Evolutionary conservation across 257 asterid genomes (phyloP).

Genomic region (Ballota nigra): DNA sequence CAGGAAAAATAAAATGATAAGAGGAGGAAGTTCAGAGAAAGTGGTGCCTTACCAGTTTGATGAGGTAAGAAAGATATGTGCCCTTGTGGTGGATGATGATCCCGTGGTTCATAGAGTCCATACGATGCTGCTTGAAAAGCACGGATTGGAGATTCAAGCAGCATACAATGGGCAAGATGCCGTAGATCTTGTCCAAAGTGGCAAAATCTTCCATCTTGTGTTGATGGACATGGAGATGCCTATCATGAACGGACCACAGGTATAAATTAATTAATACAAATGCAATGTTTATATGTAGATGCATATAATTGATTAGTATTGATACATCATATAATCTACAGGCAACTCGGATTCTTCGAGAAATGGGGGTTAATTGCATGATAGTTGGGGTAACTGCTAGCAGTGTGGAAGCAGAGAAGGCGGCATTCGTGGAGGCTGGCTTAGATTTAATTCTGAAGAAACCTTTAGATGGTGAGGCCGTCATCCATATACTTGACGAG

Average conservation of each 20-base stretch:
- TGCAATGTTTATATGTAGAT: background rate
- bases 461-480: constrained; percentile 17
- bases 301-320: background rate
- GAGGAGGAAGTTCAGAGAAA: constrained; percentile 16
- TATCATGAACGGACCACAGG: constrained; percentile 47
- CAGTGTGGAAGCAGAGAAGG: constrained; percentile 18
- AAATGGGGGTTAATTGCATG: constrained; percentile 46
- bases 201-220: constrained; percentile 39
- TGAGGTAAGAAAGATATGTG: constrained; percentile 26
- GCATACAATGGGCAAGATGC: constrained; percentile 48
- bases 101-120: constrained; percentile 28
- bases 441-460: constrained; percentile 40
- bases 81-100: constrained; percentile 54
- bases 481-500: constrained; percentile 26
- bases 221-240: constrained; percentile 66
- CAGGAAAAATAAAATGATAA: constrained; percentile 21
- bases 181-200: constrained; percentile 35
- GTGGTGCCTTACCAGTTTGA: background rate
- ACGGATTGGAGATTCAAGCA: constrained; percentile 31
- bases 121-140: constrained; percentile 18
- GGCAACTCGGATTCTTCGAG: constrained; percentile 40
- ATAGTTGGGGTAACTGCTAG: constrained; percentile 47
- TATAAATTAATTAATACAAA: constrained; percentile 9
- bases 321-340: background rate
- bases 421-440: constrained; percentile 43